phyloP scores from a whole-genome alignment of 2,329 filamentous ascomycete species.

The Tolypocladium inflatum region DNA sequence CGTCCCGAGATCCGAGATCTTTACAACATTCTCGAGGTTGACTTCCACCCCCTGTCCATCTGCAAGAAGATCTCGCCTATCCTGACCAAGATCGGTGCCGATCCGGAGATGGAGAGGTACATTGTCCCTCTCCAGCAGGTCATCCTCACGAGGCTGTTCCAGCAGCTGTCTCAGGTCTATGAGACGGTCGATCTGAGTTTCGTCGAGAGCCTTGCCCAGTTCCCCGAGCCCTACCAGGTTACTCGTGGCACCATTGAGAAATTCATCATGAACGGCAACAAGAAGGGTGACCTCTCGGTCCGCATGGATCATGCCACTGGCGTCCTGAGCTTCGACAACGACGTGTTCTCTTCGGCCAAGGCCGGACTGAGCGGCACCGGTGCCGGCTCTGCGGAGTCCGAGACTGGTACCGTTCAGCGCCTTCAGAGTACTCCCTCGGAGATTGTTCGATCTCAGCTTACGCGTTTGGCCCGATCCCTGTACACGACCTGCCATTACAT shows the following conservation, averaged over 20 bases:
- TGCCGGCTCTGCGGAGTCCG: slow-evolving; percentile 78
- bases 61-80: slow-evolving; percentile 99
- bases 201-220: slow-evolving; percentile 86
- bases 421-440: slow-evolving; percentile 96
- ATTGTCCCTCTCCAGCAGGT: slow-evolving; percentile 94
- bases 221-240: slow-evolving; percentile 94
- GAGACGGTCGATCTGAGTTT: slow-evolving; percentile 94
- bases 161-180: slow-evolving; percentile 97
- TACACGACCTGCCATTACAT: slow-evolving; percentile 95
- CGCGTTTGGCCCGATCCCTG: slow-evolving; percentile 80
- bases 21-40: slow-evolving; percentile 97
- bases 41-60: slow-evolving; percentile 97
- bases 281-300: slow-evolving; percentile 96
- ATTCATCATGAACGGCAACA: slow-evolving; percentile 99
- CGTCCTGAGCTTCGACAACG: slow-evolving; percentile 92
- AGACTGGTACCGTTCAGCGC: slow-evolving; percentile 78
- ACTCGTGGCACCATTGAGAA: slow-evolving; percentile 89
- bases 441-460: slow-evolving; percentile 91
- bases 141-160: slow-evolving; percentile 95
- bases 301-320: slow-evolving; percentile 93
- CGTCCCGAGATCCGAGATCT: slow-evolving; percentile 92
- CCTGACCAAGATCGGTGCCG: slow-evolving; percentile 81
- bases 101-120: slow-evolving; percentile 96
- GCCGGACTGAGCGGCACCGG: slow-evolving; percentile 76
- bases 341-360: slow-evolving; percentile 96